A percentile compares a stretch with the other conserved stretches of the same genome.
phyloP scores from a whole-genome alignment of 208 protist genomes.

The Borovskyia barvae region DNA sequence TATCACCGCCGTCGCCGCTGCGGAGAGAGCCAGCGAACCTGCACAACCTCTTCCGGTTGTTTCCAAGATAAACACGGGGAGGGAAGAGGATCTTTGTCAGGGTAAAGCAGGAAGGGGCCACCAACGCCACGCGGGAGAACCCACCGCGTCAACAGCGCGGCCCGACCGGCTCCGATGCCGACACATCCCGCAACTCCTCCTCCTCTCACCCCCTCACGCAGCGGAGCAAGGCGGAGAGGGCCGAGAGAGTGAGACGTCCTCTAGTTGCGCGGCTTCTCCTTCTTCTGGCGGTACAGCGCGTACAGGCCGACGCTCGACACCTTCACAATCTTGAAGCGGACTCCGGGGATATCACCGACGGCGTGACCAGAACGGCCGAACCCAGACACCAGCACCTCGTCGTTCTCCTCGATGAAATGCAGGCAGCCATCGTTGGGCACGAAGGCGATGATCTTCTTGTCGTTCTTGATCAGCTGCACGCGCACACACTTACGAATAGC shows the following conservation, averaged over 20 bases:
- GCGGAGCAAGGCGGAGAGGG: background rate
- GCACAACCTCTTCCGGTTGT: no score
- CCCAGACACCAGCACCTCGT: conserved; percentile 99
- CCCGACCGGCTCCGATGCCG: background rate
- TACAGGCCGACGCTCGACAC: conserved; percentile 98
- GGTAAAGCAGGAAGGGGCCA: background rate
- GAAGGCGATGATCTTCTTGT: conserved; percentile 99
- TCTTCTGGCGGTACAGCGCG: conserved; percentile 98
- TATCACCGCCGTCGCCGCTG: no score
- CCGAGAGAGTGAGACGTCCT: background rate
- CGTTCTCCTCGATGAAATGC: conserved; percentile 99
- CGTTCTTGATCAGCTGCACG: conserved; percentile 99
- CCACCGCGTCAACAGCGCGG: background rate
- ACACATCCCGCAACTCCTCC: background rate
- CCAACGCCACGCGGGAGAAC: background rate
- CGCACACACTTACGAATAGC: conserved; percentile 99
- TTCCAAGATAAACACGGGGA: no score
- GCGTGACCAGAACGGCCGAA: conserved; percentile 99
- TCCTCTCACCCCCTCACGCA: background rate
- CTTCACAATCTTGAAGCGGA: conserved; percentile 99
- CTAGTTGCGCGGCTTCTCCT: conserved; percentile 99
- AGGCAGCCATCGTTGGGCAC: conserved; percentile 99
- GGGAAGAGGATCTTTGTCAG: background rate
- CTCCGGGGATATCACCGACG: conserved; percentile 99
- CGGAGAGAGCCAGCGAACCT: no score